These are phyloP conservation scores for Coelastrella sp. DNA, from an alignment of 139 green algal genomes.

Conservation along the genomic window DNA sequence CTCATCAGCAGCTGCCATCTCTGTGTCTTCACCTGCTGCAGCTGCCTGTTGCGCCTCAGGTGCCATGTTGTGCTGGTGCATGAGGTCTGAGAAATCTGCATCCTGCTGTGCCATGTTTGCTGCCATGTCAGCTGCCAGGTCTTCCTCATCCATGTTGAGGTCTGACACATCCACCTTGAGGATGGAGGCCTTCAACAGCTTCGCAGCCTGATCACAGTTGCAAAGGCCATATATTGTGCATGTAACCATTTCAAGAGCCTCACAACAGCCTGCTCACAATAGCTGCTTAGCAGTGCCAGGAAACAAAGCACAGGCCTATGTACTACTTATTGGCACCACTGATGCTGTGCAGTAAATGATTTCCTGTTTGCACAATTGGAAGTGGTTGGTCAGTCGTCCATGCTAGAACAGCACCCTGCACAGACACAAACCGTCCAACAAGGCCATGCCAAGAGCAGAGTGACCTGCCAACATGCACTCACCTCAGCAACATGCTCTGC, in stretches of 20 bases:
- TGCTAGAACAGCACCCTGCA: too few species aligned
- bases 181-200: slow-evolving; percentile 91
- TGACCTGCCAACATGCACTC: neutral
- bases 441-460: neutral
- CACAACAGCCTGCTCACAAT: too few species aligned
- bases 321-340: too few species aligned
- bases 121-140: slow-evolving; percentile 37
- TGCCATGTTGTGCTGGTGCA: slow-evolving; percentile 33
- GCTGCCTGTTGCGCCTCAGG: neutral
- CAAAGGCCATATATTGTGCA: too few species aligned
- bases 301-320: too few species aligned
- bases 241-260: too few species aligned
- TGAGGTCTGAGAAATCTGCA: slow-evolving; percentile 11
- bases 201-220: slow-evolving; percentile 70
- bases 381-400: too few species aligned
- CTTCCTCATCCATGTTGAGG: slow-evolving; percentile 79
- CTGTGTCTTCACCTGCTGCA: neutral
- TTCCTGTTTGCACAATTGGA: too few species aligned
- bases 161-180: slow-evolving; percentile 86
- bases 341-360: too few species aligned
- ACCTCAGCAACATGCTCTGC: slow-evolving; percentile 68
- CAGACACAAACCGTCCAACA: too few species aligned
- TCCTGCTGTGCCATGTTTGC: neutral
- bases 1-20: slow-evolving; percentile 30
- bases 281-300: too few species aligned